These are phyloP conservation scores for Prunus mongolica DNA, from an alignment of 306 rosid genomes.

Conservation along the genomic window DNA sequence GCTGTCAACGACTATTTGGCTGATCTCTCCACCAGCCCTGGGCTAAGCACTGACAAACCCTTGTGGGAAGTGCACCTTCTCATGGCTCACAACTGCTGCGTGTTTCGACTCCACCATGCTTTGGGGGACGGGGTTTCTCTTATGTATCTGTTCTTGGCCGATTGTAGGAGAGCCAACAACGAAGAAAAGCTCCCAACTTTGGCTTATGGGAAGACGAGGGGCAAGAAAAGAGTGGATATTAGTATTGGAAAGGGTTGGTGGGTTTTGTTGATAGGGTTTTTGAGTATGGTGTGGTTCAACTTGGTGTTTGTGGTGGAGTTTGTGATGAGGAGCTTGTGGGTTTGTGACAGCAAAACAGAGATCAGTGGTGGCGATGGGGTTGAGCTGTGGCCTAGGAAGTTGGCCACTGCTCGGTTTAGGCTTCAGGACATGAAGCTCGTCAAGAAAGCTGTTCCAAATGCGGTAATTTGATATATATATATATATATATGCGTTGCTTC, in stretches of 20 bases:
- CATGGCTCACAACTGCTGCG: conserved; percentile 45
- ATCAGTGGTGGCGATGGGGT: conserved; percentile 72
- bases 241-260: background rate
- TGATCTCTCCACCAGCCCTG: conserved; percentile 26
- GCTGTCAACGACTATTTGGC: conserved; percentile 55
- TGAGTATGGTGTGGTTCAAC: conserved; percentile 33
- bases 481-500: background rate
- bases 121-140: conserved; percentile 81
- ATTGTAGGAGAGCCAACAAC: conserved; percentile 44
- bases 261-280: conserved; percentile 16
- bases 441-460: conserved; percentile 49
- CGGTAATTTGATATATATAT: conserved; percentile 23
- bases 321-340: conserved; percentile 41
- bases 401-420: conserved; percentile 60
- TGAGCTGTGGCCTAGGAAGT: conserved; percentile 83
- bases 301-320: conserved; percentile 46
- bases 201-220: background rate
- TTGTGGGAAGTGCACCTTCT: conserved; percentile 84
- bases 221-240: background rate
- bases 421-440: conserved; percentile 65
- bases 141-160: conserved; percentile 64
- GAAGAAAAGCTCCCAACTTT: conserved; percentile 38
- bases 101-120: conserved; percentile 71
- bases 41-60: conserved; percentile 48
- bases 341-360: conserved; percentile 51